A percentile compares a stretch with the other conserved stretches of the same genome.
Evolutionary conservation across 495 filamentous ascomycete genomes (phyloP).

Genomic region (Penicillium steckii): DNA sequence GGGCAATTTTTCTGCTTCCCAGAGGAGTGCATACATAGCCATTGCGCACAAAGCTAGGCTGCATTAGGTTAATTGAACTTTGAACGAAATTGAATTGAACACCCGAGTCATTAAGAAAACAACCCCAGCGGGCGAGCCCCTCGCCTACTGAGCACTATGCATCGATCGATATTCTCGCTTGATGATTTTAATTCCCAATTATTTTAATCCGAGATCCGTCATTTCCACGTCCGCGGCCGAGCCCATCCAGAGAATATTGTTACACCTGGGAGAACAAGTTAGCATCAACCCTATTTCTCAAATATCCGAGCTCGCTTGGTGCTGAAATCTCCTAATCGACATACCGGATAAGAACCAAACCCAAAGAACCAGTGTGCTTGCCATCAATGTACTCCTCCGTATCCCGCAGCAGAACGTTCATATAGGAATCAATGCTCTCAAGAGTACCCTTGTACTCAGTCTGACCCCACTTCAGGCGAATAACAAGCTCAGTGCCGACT

Average conservation of each 20-base stretch:
- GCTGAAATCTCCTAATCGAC: conserved; percentile 10
- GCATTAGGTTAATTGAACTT: no score
- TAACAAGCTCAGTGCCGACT: conserved; percentile 84
- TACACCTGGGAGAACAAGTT: conserved; percentile 58
- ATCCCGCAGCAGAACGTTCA: conserved; percentile 90
- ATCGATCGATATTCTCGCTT: neutral
- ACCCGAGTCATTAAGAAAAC: no score
- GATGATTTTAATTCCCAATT: neutral
- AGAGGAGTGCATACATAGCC: no score
- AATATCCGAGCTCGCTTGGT: no score
- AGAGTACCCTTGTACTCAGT: conserved; percentile 93
- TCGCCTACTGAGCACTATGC: neutral
- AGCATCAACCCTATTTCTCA: no score
- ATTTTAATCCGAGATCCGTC: conserved; percentile 50
- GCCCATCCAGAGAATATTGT: conserved; percentile 93
- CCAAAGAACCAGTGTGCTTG: conserved; percentile 77
- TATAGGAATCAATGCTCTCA: conserved; percentile 93
- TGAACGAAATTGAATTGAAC: no score
- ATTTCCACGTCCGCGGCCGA: conserved; percentile 59
- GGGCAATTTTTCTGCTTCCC: no score
- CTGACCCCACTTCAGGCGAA: conserved; percentile 96
- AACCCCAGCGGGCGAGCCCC: neutral
- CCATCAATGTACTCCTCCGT: conserved; percentile 92
- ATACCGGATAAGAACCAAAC: conserved; percentile 89
- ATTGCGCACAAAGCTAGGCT: no score